Base-by-base conservation (phyloP, 345 rosid species). In the Gossypioides kirkii region DNA sequence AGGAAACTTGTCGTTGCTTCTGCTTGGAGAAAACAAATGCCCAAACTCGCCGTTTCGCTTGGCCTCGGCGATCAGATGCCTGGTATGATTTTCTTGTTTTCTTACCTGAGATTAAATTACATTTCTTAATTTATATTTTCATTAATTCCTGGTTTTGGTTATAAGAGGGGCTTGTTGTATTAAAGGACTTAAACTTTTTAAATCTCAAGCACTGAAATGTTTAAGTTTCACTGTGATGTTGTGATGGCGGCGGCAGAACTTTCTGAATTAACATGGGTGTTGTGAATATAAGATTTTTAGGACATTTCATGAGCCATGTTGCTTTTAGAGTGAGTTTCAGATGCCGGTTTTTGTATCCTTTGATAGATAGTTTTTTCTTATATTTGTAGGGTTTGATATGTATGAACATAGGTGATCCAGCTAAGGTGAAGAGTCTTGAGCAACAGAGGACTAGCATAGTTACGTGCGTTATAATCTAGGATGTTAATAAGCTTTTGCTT, bases 21-120 rank as follows among this genome's bases (percentile, higher is more conserved):
- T 2, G 96, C 99, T 0, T 91, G 99, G 99, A 88, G 99, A 46
- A 95, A 89, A 83, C 99, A 95, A 87, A 95, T 95, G 99, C 99
- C 99, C 2, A 95, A 91, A 83, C 96, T 95, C 71, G 99, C 99
- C n/a, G 84, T 95, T 65, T 95, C 92, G 0, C 97, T 95, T 76
- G 99, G 98, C 18, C 79, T 95, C 81, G 97, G 92, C 70, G 90
- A 86, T 77, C 81, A 89, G 82, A 92, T 92, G 98, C 96, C 98
- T 58, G 99, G 99, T 95, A 92, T 77, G 73, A 22, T 55, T 55
- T 55, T 32, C 38, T 32, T 32, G 7, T 32, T 32, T 32, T 32
- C 7, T 32, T 32, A 32, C 0, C 9, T 10, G 18, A 5, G 32
- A n/a, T 32, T 16, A 59, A 23, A 25, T 25, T 23, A 6, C 53